phyloP scores from a whole-genome alignment of 768 basidiomycete species.

The Tubosaeta sp. region DNA sequence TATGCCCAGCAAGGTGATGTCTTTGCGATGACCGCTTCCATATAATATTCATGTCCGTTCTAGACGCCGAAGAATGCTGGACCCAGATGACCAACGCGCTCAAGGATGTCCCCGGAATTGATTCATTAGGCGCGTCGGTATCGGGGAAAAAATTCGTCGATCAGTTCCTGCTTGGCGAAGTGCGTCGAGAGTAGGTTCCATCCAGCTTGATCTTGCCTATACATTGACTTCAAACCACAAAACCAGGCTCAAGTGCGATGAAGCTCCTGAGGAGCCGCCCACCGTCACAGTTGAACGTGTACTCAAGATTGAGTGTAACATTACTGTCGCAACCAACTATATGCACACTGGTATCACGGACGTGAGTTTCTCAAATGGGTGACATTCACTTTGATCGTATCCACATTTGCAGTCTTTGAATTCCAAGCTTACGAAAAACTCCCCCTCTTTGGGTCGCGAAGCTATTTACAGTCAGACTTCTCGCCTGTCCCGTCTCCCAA shows the following conservation, averaged over 20 bases:
- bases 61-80: constrained; percentile 91
- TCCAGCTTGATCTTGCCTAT: not conserved
- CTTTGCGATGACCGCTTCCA: not conserved
- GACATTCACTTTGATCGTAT: constrained; percentile 2
- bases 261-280: constrained; percentile 73
- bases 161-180: constrained; percentile 75
- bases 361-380: constrained; percentile 39
- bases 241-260: constrained; percentile 70
- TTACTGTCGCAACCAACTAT: constrained; percentile 80
- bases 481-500: constrained; percentile 77
- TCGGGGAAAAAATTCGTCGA: constrained; percentile 61
- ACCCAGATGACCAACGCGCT: constrained; percentile 67
- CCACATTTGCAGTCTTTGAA: constrained; percentile 61
- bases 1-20: constrained; percentile 76
- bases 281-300: constrained; percentile 65
- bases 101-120: constrained; percentile 58
- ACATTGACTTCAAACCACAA: constrained; percentile 21
- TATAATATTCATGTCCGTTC: constrained; percentile 3
- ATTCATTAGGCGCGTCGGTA: constrained; percentile 27
- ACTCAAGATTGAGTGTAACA: constrained; percentile 91
- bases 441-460: constrained; percentile 71
- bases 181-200: constrained; percentile 57
- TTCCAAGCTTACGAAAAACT: constrained; percentile 81
- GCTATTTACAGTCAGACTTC: constrained; percentile 80
- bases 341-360: constrained; percentile 83